phyloP scores from a whole-genome alignment of 2,329 filamentous ascomycete genomes.

The Aureobasidium pullulans region DNA sequence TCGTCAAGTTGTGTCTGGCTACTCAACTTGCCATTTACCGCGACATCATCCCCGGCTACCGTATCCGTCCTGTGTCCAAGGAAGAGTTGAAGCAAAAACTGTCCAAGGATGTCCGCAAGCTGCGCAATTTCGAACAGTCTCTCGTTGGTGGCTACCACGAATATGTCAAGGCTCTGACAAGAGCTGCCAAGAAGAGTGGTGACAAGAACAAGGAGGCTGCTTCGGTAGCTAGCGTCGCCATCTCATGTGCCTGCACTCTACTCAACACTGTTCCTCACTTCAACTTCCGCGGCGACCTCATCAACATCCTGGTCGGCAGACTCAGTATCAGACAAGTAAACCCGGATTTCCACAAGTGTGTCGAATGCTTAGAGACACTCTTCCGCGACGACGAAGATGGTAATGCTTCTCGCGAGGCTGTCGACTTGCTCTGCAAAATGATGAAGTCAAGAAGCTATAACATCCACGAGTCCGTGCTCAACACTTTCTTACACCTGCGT shows the following conservation, averaged over 20 bases:
- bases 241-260: constrained; percentile 77
- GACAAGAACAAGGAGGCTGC: constrained; percentile 24
- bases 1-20: constrained; percentile 79
- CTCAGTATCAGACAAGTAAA: constrained; percentile 67
- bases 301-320: constrained; percentile 81
- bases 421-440: constrained; percentile 83
- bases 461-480: constrained; percentile 77
- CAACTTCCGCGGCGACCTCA: constrained; percentile 83
- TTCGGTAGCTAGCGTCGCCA: constrained; percentile 63
- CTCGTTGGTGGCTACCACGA: constrained; percentile 76
- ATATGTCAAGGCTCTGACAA: constrained; percentile 71
- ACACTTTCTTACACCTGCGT: constrained; percentile 84
- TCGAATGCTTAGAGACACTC: constrained; percentile 69
- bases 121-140: constrained; percentile 80
- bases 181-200: constrained; percentile 28
- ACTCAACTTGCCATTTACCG: constrained; percentile 89
- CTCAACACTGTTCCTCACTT: constrained; percentile 84
- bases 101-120: constrained; percentile 80
- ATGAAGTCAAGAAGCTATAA: constrained; percentile 81
- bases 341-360: constrained; percentile 68
- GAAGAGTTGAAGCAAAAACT: constrained; percentile 70
- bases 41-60: constrained; percentile 91
- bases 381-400: constrained; percentile 88
- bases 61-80: constrained; percentile 75
- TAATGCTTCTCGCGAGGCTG: constrained; percentile 76